Evolutionary conservation across 2,329 filamentous ascomycete genomes (phyloP).

Genomic region (Simplicillium aogashimaense): DNA sequence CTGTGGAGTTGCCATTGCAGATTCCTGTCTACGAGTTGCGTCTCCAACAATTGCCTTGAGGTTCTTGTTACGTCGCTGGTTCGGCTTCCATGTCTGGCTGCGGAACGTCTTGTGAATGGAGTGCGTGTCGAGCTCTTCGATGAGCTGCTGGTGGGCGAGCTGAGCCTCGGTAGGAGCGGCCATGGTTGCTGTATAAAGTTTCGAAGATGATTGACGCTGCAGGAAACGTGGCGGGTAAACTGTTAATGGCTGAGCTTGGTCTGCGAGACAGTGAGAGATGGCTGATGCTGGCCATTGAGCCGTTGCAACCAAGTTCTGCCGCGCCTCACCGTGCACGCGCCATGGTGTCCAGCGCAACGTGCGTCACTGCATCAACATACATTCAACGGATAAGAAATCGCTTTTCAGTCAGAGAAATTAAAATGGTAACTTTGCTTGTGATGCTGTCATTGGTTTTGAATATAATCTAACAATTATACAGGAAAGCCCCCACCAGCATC

Average conservation of each 20-base stretch:
- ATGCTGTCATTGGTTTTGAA: too few relatives aligned
- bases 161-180: conserved; percentile 61
- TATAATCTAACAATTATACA: conserved; percentile 15
- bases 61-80: conserved; percentile 96
- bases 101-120: conserved; percentile 81
- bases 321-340: conserved; percentile 17
- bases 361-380: neutral
- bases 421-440: neutral
- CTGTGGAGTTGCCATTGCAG: conserved; percentile 67
- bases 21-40: conserved; percentile 80
- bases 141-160: conserved; percentile 74
- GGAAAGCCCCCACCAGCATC: conserved; percentile 97
- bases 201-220: neutral
- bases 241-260: neutral
- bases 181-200: conserved; percentile 39
- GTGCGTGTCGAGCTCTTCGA: conserved; percentile 88
- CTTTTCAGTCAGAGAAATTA: neutral
- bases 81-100: conserved; percentile 81
- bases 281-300: neutral
- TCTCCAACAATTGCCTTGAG: conserved; percentile 94
- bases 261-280: neutral
- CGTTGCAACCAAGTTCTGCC: conserved; percentile 19
- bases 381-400: neutral
- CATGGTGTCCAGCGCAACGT: conserved; percentile 1
- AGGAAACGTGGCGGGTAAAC: neutral